Evolutionary conservation across 345 rosid species (phyloP), one percentile per base, ranked within the genome.

Genomic region (Cardamine occulta): DNA sequence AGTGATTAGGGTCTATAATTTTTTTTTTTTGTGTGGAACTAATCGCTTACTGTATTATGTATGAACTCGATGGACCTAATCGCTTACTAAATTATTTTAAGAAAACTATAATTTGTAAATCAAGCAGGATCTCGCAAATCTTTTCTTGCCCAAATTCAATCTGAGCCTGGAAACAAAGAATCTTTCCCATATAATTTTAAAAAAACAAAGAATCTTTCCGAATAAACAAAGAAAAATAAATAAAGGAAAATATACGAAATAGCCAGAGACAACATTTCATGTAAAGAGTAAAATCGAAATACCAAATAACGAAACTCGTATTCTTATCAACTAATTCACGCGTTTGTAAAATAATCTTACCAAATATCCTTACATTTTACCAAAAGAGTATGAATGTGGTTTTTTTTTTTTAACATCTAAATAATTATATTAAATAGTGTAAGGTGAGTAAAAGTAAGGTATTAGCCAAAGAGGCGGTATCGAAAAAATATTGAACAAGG

Each of bases 121-220:
- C 31, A 17, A 66, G 51, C 52, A 34, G 40, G 40, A 74, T 74
- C 51, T 66, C 15, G 17, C 73, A 74, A 37, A 74, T 66, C 54
- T 66, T 57, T 47, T 54, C 47, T 54, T 54, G 47, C 57, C 19
- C 56, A 44, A 42, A 42, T 64, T 14, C 26, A 73, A 31, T 28
- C 60, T 52, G 23, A 63, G 48, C 34, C 63, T 63, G 1, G 55
- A 73, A 53, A 63, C 70, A 63, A 44, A 54, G 70, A 73, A 73
- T 73, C 47, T 29, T 63, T 45, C 55, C n/a, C 7, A 40, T 56
- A 24, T 53, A 13, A 24, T 24, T 11, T 13, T 13, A 24, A 6
- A 23, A 54, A 61, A 35, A 35, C 26, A 72, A 39, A 52, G 44
- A 73, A 52, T 72, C 62, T 28, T 63, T 28, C 26, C 19, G 8